Evolutionary conservation across 805 yeast genomes (phyloP).

Genomic region (Candida dajiaensis): DNA sequence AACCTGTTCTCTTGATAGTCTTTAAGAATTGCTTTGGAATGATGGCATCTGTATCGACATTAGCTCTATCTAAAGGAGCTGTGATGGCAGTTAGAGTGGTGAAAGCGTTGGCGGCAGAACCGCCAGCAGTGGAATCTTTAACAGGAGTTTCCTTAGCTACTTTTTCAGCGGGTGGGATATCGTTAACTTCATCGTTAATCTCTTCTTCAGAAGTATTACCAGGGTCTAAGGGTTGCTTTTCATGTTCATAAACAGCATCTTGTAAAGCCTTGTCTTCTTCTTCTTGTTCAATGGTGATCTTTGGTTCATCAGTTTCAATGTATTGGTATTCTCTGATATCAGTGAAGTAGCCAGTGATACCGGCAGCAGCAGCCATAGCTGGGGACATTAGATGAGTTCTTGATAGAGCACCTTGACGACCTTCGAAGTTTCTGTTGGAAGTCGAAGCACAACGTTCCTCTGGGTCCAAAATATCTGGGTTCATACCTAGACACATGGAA

Average conservation of each 20-base stretch:
- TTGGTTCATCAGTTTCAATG: slow-evolving; percentile 53
- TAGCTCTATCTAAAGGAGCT: slow-evolving; percentile 92
- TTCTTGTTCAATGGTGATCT: slow-evolving; percentile 39
- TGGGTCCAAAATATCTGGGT: slow-evolving; percentile 93
- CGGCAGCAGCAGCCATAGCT: slow-evolving; percentile 99
- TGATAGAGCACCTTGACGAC: slow-evolving; percentile 96
- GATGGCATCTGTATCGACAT: slow-evolving; percentile 97
- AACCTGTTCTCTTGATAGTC: slow-evolving; percentile 96
- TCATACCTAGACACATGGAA: slow-evolving; percentile 99
- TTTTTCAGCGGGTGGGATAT: slow-evolving; percentile 52
- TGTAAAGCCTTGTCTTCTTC: slow-evolving; percentile 57
- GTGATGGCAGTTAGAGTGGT: slow-evolving; percentile 74
- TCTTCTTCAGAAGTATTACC: slow-evolving; percentile 45
- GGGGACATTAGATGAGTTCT: slow-evolving; percentile 98
- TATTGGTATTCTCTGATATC: slow-evolving; percentile 83
- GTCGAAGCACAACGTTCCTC: slow-evolving; percentile 98
- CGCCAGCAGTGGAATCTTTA: slow-evolving; percentile 27
- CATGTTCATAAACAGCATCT: slow-evolving; percentile 66
- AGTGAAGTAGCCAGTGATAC: slow-evolving; percentile 80
- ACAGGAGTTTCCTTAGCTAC: slow-evolving; percentile 31
- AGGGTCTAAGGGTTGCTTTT: slow-evolving; percentile 54
- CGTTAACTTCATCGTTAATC: slow-evolving; percentile 50
- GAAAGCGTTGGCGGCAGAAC: slow-evolving; percentile 70
- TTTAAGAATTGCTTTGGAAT: slow-evolving; percentile 98
- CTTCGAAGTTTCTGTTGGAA: slow-evolving; percentile 97